These are phyloP conservation scores for Moricandia arvensis DNA, from an alignment of 345 rosid genomes.

Conservation along the genomic window DNA sequence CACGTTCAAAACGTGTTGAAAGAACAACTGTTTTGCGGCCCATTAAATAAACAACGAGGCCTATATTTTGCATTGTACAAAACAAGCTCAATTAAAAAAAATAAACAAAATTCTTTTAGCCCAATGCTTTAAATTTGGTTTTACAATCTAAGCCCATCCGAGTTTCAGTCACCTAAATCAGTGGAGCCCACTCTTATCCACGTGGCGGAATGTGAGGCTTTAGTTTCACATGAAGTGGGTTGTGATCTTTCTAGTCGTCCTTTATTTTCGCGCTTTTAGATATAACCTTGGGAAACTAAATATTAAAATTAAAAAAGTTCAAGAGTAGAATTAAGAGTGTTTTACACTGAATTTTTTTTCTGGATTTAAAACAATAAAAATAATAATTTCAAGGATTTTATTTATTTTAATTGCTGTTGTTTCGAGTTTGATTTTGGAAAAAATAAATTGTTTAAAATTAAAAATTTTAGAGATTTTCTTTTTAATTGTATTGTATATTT, in stretches of 20 bases:
- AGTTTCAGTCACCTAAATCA: neutral
- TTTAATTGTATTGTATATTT: neutral
- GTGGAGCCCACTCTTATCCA: constrained; percentile 13
- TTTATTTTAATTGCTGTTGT: too few species aligned
- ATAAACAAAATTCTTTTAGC: neutral
- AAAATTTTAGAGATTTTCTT: neutral
- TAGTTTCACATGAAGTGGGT: neutral
- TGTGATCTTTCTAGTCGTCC: constrained; percentile 10
- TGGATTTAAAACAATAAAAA: too few species aligned
- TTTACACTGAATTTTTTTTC: too few species aligned
- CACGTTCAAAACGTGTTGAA: constrained; percentile 23
- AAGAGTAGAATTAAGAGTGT: too few species aligned
- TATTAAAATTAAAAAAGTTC: neutral
- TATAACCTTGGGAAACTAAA: constrained; percentile 5
- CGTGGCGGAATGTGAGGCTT: constrained; percentile 23
- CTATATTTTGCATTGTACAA: neutral
- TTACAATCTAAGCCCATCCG: neutral
- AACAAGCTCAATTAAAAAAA: neutral
- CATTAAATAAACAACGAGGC: neutral
- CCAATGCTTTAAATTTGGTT: neutral
- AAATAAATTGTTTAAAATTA: too few species aligned
- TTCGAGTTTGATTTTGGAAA: too few species aligned
- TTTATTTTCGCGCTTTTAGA: constrained; percentile 23
- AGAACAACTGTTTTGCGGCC: neutral
- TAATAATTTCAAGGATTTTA: too few species aligned